Base-by-base conservation (phyloP, 352 stramenopile genomes). In the Pythium brachiatum region DNA sequence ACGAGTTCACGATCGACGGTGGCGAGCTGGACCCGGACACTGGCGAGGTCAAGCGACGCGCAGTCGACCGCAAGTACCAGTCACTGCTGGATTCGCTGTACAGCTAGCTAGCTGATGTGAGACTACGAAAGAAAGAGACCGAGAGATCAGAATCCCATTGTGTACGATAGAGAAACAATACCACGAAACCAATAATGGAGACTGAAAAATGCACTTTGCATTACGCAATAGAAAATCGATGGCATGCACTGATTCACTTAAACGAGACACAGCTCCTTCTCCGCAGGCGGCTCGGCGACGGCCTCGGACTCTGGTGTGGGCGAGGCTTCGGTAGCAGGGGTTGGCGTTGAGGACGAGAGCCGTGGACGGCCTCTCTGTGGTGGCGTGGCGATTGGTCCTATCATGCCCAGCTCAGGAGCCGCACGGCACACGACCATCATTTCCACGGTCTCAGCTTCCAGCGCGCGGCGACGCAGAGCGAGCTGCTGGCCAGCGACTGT, bases 31-130 rank as follows among this genome's bases (percentile, higher is more conserved):
- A 94, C 36, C 73, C 74, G 2, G 84, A 90, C 34, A 80, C 81
- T 18, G 70, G 75, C 32, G 77, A 81, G 25, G 74, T 93, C 16
- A 75, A 75, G 50, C 84, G 84, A 27, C 79, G 76, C 25, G 72
- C 73, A 2, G 80, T 93, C 21, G 80, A 91, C 53, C 61, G 62
- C 62, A 91, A 90, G 68, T 90, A 90, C 62, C 76, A 90, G 55
- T 69, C 81, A 25, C 69, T 93, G 32, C 72, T 93, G 5, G 81
- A 93, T 51, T 88, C 81, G 18, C 57, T 93, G 12, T 93, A 93
- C 66, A 86, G 68, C 29, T 91, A 84, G 21, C 20, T 31, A 39
- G n/a, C 18, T 32, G 51, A 61, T 20, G 7, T 12, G 16, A 43
- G 36, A 59, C 20, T 16, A 48, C n/a, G 26, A 46, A 32, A 43